phyloP scores from a whole-genome alignment of 139 green algal genomes.

The Chlamydomonas sphaeroides region DNA sequence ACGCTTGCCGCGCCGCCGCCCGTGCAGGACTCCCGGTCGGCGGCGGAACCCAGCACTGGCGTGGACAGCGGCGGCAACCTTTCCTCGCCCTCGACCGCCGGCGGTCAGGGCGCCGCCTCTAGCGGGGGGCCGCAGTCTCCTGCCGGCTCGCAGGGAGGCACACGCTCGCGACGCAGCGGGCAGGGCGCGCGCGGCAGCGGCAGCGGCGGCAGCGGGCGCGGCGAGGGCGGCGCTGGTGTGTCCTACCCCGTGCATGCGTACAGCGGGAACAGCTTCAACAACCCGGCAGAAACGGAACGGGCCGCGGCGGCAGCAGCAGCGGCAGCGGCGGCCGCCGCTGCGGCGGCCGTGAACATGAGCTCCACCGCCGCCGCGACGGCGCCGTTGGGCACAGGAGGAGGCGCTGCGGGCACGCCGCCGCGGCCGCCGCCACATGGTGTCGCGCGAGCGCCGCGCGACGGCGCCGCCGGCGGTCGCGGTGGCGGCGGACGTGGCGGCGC shows the following conservation, averaged over 20 bases:
- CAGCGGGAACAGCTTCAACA: conserved; percentile 35
- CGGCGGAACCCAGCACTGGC: too few relatives aligned
- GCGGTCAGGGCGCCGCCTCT: too few relatives aligned
- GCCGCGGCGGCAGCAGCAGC: conserved; percentile 15
- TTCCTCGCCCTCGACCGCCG: too few relatives aligned
- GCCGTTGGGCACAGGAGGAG: background rate
- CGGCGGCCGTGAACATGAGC: background rate
- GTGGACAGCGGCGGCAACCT: too few relatives aligned
- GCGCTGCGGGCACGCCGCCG: background rate
- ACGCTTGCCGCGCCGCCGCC: too few relatives aligned
- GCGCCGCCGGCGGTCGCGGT: background rate
- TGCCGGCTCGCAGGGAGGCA: too few relatives aligned
- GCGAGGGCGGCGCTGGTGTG: too few relatives aligned
- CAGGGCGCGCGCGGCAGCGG: too few relatives aligned
- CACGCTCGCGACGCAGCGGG: too few relatives aligned
- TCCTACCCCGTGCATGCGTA: background rate
- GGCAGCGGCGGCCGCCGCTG: conserved; percentile 3
- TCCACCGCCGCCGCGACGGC: background rate
- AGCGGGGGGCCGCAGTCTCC: too few relatives aligned
- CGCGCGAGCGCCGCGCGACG: background rate
- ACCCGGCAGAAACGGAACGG: conserved; percentile 26
- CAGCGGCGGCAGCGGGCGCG: too few relatives aligned
- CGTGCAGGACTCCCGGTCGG: too few relatives aligned
- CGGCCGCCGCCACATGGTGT: background rate
- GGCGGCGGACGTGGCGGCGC: background rate